Percentiles rank a stretch among this genome's conserved stretches.
Evolutionary conservation across 2,329 filamentous ascomycete genomes (phyloP).

Genomic region (Rugonectria rugulosa): DNA sequence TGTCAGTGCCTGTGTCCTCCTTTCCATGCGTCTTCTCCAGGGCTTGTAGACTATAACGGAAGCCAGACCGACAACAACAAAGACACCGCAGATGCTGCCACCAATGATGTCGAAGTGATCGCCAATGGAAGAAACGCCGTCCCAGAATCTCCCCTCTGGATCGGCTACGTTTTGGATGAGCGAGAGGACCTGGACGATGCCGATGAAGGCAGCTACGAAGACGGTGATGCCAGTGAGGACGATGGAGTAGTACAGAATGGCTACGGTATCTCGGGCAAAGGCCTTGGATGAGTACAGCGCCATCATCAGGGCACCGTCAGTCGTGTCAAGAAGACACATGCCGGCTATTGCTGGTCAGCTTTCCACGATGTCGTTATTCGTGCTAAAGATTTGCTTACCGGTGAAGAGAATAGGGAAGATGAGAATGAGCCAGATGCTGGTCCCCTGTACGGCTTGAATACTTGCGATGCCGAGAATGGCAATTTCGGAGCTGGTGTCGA

Average conservation of each 20-base stretch:
- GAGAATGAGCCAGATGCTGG: slow-evolving; percentile 91
- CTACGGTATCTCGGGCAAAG: slow-evolving; percentile 82
- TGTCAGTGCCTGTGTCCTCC: slow-evolving; percentile 25
- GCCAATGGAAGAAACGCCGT: slow-evolving; percentile 77
- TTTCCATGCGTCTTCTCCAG: slow-evolving; percentile 68
- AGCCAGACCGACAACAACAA: slow-evolving; percentile 77
- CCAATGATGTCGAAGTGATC: slow-evolving; percentile 89
- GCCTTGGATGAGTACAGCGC: slow-evolving; percentile 84
- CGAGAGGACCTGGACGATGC: slow-evolving; percentile 82
- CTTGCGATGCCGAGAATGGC: slow-evolving; percentile 90
- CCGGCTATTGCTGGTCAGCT: slow-evolving; percentile 62
- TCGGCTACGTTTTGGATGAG: slow-evolving; percentile 79
- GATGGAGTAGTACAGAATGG: slow-evolving; percentile 92
- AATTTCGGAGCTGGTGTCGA: slow-evolving; percentile 95
- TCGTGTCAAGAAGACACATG: slow-evolving; percentile 95
- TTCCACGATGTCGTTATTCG: too few species aligned
- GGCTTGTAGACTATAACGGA: slow-evolving; percentile 80
- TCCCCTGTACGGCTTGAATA: slow-evolving; percentile 85
- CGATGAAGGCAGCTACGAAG: slow-evolving; percentile 84
- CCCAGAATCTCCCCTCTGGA: slow-evolving; percentile 83
- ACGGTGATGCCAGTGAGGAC: slow-evolving; percentile 86
- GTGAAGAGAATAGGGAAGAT: slow-evolving; percentile 93
- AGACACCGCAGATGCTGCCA: slow-evolving; percentile 84
- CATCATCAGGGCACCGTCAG: slow-evolving; percentile 95
- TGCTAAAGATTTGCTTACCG: slow-evolving; percentile 54